Conservation (phyloP, 2,329 filamentous ascomycete genomes). For the Cercospora janseana region DNA sequence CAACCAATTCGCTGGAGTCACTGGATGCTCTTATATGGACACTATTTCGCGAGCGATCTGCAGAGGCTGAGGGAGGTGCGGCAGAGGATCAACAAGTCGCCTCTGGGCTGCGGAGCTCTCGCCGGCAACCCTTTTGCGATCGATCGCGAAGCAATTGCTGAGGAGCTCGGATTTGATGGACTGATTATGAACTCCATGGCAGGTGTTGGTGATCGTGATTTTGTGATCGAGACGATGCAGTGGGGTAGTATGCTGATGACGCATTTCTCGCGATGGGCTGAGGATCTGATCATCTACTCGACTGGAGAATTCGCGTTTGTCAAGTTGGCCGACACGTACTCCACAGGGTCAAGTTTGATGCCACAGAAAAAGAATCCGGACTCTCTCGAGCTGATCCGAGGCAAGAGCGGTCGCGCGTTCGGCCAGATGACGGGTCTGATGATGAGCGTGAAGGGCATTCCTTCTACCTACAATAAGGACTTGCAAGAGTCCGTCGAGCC, state of each 20-base stretch:
- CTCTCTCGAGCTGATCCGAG: constrained; percentile 70
- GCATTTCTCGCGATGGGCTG: constrained; percentile 76
- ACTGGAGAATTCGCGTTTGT: constrained; percentile 75
- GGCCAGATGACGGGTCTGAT: constrained; percentile 79
- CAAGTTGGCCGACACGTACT: constrained; percentile 73
- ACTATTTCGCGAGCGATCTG: constrained; percentile 70
- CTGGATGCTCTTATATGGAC: constrained; percentile 74
- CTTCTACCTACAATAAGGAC: constrained; percentile 86
- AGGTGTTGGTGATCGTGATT: constrained; percentile 74
- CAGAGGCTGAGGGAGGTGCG: constrained; percentile 72
- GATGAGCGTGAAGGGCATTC: constrained; percentile 72
- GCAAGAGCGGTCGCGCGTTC: constrained; percentile 73
- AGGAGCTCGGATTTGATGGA: constrained; percentile 76
- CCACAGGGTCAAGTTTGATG: constrained; percentile 74
- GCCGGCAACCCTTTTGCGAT: constrained; percentile 81
- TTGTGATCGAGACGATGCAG: constrained; percentile 76
- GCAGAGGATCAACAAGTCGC: constrained; percentile 68
- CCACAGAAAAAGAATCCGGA: constrained; percentile 84
- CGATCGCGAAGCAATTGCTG: constrained; percentile 73
- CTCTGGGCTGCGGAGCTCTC: constrained; percentile 72
- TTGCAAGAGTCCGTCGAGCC: constrained; percentile 84
- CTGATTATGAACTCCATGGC: constrained; percentile 75
- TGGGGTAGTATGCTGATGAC: constrained; percentile 77
- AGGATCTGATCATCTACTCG: constrained; percentile 83
- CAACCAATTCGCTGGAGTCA: constrained; percentile 79